A percentile compares a stretch with the other conserved stretches of the same genome.
These are phyloP conservation scores for Penicillium sp. DNA, from an alignment of 2,329 filamentous ascomycete genomes.

Conservation along the genomic window DNA sequence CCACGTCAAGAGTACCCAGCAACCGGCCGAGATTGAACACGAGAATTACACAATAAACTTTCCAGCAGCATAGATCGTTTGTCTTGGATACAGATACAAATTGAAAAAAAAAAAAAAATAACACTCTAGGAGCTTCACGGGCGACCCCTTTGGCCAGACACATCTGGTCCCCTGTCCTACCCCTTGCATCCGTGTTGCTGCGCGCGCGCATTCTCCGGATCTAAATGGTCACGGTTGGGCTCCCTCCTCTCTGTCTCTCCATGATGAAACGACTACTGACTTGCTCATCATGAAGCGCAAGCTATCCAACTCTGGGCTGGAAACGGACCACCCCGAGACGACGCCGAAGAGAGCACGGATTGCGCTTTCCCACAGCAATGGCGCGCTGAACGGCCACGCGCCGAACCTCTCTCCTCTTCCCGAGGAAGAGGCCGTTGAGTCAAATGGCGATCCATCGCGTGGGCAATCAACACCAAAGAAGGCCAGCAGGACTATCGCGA, in stretches of 20 bases:
- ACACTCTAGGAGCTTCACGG: background rate
- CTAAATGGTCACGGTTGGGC: slow-evolving; percentile 28
- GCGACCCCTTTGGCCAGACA: slow-evolving; percentile 6
- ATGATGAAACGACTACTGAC: slow-evolving; percentile 12
- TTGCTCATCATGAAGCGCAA: slow-evolving; percentile 37
- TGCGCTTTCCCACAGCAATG: slow-evolving; percentile 19
- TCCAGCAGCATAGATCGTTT: no score
- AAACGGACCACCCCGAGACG: slow-evolving; percentile 29
- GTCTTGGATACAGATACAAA: no score
- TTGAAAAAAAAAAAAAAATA: no score
- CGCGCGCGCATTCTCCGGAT: slow-evolving; percentile 23
- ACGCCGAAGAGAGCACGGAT: slow-evolving; percentile 38
- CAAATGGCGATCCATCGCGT: slow-evolving; percentile 20
- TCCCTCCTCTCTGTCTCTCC: slow-evolving; percentile 17
- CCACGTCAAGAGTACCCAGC: slow-evolving; percentile 6
- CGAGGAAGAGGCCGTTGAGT: slow-evolving; percentile 19
- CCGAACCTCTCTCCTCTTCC: slow-evolving; percentile 11
- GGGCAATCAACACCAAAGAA: slow-evolving; percentile 31
- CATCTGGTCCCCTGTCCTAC: slow-evolving; percentile 1
- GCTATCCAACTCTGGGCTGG: slow-evolving; percentile 31
- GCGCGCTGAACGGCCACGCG: slow-evolving; percentile 22
- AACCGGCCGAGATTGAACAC: no score
- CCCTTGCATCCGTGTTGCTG: slow-evolving; percentile 21
- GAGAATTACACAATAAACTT: no score
- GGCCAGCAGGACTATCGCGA: slow-evolving; percentile 21